Evolutionary conservation across 2,329 filamentous ascomycete species (phyloP).

Genomic region (Fusarium bulbicola): DNA sequence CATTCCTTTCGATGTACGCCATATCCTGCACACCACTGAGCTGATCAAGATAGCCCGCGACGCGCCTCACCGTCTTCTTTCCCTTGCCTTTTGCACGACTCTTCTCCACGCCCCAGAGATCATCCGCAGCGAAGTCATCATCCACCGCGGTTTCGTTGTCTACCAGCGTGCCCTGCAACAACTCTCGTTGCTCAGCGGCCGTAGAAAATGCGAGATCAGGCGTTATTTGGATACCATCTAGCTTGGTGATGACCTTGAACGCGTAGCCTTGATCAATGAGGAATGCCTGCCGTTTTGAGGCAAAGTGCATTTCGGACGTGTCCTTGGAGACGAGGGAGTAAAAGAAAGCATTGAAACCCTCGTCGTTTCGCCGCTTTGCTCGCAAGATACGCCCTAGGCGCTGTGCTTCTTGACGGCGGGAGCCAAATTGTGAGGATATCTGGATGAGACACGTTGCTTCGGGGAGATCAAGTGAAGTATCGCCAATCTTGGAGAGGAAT

Average conservation of each 20-base stretch:
- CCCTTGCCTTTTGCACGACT: constrained; percentile 66
- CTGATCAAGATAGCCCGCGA: constrained; percentile 86
- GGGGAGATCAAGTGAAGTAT: constrained; percentile 94
- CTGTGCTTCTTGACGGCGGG: constrained; percentile 94
- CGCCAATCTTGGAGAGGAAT: constrained; percentile 96
- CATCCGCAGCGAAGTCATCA: background rate
- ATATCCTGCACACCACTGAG: constrained; percentile 93
- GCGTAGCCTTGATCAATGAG: constrained; percentile 97
- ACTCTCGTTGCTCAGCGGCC: constrained; percentile 80
- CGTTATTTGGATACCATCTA: constrained; percentile 88
- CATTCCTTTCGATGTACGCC: constrained; percentile 89
- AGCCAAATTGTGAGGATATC: constrained; percentile 97
- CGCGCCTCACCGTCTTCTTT: constrained; percentile 70
- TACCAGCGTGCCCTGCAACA: constrained; percentile 87
- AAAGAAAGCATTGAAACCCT: constrained; percentile 99
- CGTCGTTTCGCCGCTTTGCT: constrained; percentile 94
- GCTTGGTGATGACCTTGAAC: constrained; percentile 97
- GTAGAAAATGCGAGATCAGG: constrained; percentile 82
- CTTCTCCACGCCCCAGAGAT: background rate
- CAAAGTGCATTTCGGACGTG: constrained; percentile 97
- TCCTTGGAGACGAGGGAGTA: constrained; percentile 98
- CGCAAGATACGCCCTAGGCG: constrained; percentile 90
- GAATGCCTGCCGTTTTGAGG: constrained; percentile 95
- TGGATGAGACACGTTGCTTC: constrained; percentile 97
- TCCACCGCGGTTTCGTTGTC: constrained; percentile 72